Evolutionary conservation across 768 basidiomycete genomes (phyloP).

Genomic region (Hydnum rufescens): DNA sequence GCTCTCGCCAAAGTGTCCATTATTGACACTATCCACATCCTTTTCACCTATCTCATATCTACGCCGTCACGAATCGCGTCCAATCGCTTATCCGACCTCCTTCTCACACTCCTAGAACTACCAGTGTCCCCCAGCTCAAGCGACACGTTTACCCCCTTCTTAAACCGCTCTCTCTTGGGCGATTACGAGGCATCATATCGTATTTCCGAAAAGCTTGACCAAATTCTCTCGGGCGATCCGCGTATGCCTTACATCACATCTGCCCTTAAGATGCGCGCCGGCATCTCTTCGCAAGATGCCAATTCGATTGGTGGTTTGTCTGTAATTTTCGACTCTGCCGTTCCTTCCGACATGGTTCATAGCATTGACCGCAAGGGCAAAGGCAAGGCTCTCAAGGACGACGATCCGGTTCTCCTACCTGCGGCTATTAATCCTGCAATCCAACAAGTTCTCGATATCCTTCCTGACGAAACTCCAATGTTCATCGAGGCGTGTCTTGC

Average conservation of each 20-base stretch:
- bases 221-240: constrained; percentile 12
- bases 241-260: constrained; percentile 1
- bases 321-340: constrained; percentile 3
- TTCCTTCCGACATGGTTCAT: not conserved
- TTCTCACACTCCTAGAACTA: not conserved
- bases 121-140: not conserved
- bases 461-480: constrained; percentile 36
- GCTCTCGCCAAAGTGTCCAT: not conserved
- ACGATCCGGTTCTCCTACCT: not conserved
- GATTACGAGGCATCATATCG: constrained; percentile 57
- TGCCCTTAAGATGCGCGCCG: constrained; percentile 24
- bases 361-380: not conserved
- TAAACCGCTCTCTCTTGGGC: constrained; percentile 42
- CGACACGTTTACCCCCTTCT: constrained; percentile 21
- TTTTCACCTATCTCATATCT: not conserved
- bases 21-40: not conserved
- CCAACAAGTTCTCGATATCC: constrained; percentile 53
- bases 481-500: constrained; percentile 42
- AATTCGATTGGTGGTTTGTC: constrained; percentile 10
- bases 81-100: not conserved
- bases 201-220: constrained; percentile 30
- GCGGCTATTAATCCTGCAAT: constrained; percentile 14
- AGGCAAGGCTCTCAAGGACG: not conserved
- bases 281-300: constrained; percentile 13
- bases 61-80: not conserved